phyloP scores from a whole-genome alignment of 129 eudicot species.

The Sambucus nigra region DNA sequence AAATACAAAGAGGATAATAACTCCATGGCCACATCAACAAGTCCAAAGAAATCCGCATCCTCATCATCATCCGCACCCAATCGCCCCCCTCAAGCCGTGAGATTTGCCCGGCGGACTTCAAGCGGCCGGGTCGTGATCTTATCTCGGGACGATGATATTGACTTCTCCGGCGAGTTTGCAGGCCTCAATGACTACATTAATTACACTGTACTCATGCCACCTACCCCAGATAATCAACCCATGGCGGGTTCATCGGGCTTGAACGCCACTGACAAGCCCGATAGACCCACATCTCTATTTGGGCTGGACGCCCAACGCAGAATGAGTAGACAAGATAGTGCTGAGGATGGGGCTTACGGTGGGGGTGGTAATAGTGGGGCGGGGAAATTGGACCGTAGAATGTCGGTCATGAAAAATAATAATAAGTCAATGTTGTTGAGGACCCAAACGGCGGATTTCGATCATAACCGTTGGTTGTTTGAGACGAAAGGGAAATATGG shows the following conservation, averaged over 20 bases:
- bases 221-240: constrained; percentile 53
- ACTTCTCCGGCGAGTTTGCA: constrained; percentile 24
- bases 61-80: constrained; percentile 16
- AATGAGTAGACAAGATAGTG: constrained; percentile 3
- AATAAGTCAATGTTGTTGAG: constrained; percentile 61
- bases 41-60: constrained; percentile 17
- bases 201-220: constrained; percentile 50
- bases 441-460: constrained; percentile 61
- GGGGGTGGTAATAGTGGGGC: constrained; percentile 9
- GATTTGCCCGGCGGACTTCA: constrained; percentile 39
- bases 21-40: constrained; percentile 37
- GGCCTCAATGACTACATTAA: constrained; percentile 32
- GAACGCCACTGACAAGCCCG: constrained; percentile 26
- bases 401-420: constrained; percentile 39
- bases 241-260: constrained; percentile 8
- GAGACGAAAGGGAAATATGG: constrained; percentile 92
- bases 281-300: constrained; percentile 30
- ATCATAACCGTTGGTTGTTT: constrained; percentile 83
- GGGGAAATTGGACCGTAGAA: constrained; percentile 34
- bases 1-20: too few species aligned
- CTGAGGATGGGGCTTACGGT: constrained; percentile 6
- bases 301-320: constrained; percentile 15
- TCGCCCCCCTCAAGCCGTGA: constrained; percentile 17
- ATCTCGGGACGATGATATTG: constrained; percentile 32
- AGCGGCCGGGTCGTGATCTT: constrained; percentile 41